phyloP scores from a whole-genome alignment of 1,284 basidiomycete genomes.

The Porodaedalea pini region DNA sequence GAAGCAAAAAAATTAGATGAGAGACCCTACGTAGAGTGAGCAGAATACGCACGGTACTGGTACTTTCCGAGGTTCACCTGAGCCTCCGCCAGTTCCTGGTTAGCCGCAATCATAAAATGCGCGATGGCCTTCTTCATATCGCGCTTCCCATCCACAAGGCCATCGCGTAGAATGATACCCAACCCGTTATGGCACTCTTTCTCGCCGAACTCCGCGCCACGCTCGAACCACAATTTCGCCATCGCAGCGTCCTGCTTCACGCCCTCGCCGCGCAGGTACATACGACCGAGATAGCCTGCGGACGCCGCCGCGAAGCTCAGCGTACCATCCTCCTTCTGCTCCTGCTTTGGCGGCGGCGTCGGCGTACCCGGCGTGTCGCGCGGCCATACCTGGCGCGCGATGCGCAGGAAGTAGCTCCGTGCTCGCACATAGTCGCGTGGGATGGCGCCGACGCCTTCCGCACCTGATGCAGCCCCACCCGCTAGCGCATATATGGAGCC shows the following conservation, averaged over 20 bases:
- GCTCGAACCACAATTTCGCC: constrained; percentile 93
- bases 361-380: constrained; percentile 59
- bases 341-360: constrained; percentile 36
- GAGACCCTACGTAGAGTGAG: constrained; percentile 10
- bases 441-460: constrained; percentile 82
- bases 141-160: constrained; percentile 61
- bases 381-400: constrained; percentile 83
- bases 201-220: constrained; percentile 80
- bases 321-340: constrained; percentile 55
- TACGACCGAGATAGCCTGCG: constrained; percentile 85
- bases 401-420: constrained; percentile 74
- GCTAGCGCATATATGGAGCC: constrained; percentile 76
- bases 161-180: constrained; percentile 91
- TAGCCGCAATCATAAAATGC: constrained; percentile 80
- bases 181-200: constrained; percentile 86
- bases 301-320: constrained; percentile 71
- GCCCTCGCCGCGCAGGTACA: constrained; percentile 94
- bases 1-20: neutral
- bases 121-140: constrained; percentile 67
- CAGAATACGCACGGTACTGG: constrained; percentile 61
- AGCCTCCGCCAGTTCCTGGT: constrained; percentile 84
- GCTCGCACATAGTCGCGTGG: constrained; percentile 74
- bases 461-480: constrained; percentile 80
- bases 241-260: constrained; percentile 70
- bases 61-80: constrained; percentile 88